Evolutionary conservation across 2,329 filamentous ascomycete species (phyloP), one percentile per base, ranked within the genome.

Genomic region (Exophiala xenobiotica): DNA sequence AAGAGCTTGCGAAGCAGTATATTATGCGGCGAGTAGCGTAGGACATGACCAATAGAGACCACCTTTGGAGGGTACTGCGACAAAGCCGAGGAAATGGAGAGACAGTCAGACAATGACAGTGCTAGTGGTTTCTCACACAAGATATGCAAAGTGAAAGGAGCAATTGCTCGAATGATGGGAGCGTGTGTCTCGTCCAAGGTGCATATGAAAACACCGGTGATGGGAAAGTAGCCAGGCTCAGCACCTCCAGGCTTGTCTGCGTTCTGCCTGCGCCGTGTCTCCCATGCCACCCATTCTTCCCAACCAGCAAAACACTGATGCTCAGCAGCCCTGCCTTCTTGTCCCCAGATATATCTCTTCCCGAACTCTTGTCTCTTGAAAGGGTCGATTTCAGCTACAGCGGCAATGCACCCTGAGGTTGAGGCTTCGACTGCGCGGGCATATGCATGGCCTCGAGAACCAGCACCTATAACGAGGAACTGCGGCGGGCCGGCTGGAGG

Each of bases 41-140:
- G 74, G 11, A 99, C 93, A 70, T 99, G 93, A 9, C 93, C 92
- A 50, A 97, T 90, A 0, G 89, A 90, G 68, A 97, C 95, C 35
- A 97, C 77, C 39, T 72, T 74, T 20, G 65, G 53, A 11, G 58
- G 59, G 37, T 60, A 55, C 20, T 47, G 37, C 8, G 58, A 57
- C 35, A 61, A 46, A 46, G 49, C 35, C 64, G 53, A 6, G 64
- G 63, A 54, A 67, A 62, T 62, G 37, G 75, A 76, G 27, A 96
- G 73, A 65, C 90, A 96, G 62, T 93, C 90, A 14, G 78, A 69
- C 22, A 97, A 73, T 0, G 81, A 86, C 18, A 89, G 90, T 0
- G 90, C 89, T 47, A 99, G 73, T 2, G 93, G 93, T 72, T 99
- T 99, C 76, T 99, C 93, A 67, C 90, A 95, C 77, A 96, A 88